A percentile compares a stretch with the other conserved stretches of the same genome.
Evolutionary conservation across 306 rosid genomes (phyloP).

Genomic region (Chamaecrista fasciculata): DNA sequence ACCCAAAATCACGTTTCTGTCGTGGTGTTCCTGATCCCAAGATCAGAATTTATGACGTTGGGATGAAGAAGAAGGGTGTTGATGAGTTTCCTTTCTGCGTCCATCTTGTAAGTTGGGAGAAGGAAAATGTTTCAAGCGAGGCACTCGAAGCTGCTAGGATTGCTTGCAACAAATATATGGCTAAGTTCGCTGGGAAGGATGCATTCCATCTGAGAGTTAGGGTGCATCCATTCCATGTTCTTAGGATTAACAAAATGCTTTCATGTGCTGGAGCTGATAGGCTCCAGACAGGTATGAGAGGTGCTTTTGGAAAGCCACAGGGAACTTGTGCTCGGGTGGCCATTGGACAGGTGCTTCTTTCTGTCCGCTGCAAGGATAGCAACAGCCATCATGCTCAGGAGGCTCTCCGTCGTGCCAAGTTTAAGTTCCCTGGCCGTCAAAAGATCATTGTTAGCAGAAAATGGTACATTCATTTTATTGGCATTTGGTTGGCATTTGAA

Average conservation of each 20-base stretch:
- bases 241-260: constrained; percentile 88
- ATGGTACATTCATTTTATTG: constrained; percentile 45
- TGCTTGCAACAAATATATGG: constrained; percentile 85
- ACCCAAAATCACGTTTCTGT: constrained; percentile 84
- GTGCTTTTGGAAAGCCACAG: constrained; percentile 74
- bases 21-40: constrained; percentile 94
- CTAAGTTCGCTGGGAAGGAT: constrained; percentile 84
- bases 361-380: constrained; percentile 80
- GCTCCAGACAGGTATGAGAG: constrained; percentile 96
- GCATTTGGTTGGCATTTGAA: background rate
- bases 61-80: constrained; percentile 89
- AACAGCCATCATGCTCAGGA: constrained; percentile 79
- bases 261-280: constrained; percentile 63
- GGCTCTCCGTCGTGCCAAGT: constrained; percentile 87
- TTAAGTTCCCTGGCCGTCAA: constrained; percentile 87
- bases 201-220: constrained; percentile 87
- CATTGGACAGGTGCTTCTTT: constrained; percentile 82
- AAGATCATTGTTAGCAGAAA: constrained; percentile 83
- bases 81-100: constrained; percentile 93
- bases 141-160: constrained; percentile 88
- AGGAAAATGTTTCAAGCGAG: constrained; percentile 83
- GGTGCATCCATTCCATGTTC: constrained; percentile 91
- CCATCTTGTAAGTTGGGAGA: constrained; percentile 88
- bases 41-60: constrained; percentile 92
- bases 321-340: constrained; percentile 78